Evolutionary conservation across 169 alveolate species (phyloP).

Genomic region (Eimeria zaria): DNA sequence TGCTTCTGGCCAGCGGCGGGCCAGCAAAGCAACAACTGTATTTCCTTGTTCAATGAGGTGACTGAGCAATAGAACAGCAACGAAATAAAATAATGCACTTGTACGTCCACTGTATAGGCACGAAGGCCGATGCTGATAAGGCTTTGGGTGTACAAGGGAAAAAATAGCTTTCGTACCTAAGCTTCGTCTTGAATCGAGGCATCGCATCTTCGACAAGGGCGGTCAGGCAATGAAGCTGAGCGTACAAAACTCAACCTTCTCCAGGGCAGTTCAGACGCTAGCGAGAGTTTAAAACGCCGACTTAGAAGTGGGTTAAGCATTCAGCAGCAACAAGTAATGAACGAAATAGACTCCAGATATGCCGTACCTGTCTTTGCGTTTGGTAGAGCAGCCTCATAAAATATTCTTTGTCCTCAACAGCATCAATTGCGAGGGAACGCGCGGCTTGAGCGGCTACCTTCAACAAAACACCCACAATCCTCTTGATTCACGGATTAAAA

Average conservation of each 20-base stretch:
- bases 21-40: slow-evolving; percentile 70
- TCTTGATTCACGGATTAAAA: not conserved
- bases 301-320: not conserved
- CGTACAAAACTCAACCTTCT: not conserved
- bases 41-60: slow-evolving; percentile 63
- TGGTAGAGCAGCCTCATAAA: slow-evolving; percentile 23
- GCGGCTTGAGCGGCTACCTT: slow-evolving; percentile 52
- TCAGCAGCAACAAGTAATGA: not conserved
- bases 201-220: slow-evolving; percentile 35
- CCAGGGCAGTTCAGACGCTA: not conserved
- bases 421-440: slow-evolving; percentile 50
- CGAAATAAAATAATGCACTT: not conserved
- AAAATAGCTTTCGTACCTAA: slow-evolving; percentile 28
- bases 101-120: not conserved
- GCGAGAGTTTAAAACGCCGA: not conserved
- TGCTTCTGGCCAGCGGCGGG: slow-evolving; percentile 74
- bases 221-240: slow-evolving; percentile 52
- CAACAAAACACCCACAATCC: slow-evolving; percentile 3
- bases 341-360: not conserved
- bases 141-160: not conserved
- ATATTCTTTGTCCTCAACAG: slow-evolving; percentile 63
- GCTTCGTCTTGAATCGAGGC: slow-evolving; percentile 37
- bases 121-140: not conserved
- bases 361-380: slow-evolving; percentile 42
- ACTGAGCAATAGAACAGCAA: slow-evolving; percentile 33